Conservation (phyloP, 352 stramenopile species). For the Blastocystis sp. region DNA sequence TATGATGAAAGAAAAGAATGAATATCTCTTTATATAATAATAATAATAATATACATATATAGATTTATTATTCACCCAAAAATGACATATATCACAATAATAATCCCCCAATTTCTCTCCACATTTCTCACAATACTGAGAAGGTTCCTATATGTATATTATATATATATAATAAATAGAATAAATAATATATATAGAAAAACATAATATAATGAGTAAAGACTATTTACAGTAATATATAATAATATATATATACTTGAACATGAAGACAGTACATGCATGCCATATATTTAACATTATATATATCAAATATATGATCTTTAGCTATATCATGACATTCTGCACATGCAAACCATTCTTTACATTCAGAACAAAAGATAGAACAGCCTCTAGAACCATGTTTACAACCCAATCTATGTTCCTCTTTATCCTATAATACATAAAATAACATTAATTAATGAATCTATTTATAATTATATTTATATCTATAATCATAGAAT, state of each 20-base stretch:
- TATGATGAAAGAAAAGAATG: too few species aligned
- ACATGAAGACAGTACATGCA: constrained; percentile 36
- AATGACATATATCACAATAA: constrained; percentile 34
- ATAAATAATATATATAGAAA: too few species aligned
- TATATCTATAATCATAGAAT: too few species aligned
- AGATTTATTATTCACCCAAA: constrained; percentile 12
- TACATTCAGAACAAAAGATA: constrained; percentile 33
- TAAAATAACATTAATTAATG: too few species aligned
- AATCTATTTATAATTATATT: too few species aligned
- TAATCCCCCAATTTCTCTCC: constrained; percentile 18
- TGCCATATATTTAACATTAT: constrained; percentile 36
- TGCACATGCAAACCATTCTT: constrained; percentile 30
- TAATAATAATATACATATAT: too few species aligned
- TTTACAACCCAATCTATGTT: neutral
- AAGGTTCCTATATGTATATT: constrained; percentile 11
- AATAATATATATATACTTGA: constrained; percentile 1
- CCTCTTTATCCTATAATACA: constrained; percentile 32
- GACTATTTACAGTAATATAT: too few species aligned
- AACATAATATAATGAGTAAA: too few species aligned
- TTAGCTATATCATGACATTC: constrained; percentile 21
- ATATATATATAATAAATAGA: too few species aligned
- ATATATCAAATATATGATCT: constrained; percentile 8
- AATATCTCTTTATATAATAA: too few species aligned
- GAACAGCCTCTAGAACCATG: constrained; percentile 22
- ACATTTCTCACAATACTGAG: constrained; percentile 10